A percentile compares a stretch with the other conserved stretches of the same genome.
Conservation (phyloP, 371 early-diverging fungal species). For the Mucor circinelloides region DNA sequence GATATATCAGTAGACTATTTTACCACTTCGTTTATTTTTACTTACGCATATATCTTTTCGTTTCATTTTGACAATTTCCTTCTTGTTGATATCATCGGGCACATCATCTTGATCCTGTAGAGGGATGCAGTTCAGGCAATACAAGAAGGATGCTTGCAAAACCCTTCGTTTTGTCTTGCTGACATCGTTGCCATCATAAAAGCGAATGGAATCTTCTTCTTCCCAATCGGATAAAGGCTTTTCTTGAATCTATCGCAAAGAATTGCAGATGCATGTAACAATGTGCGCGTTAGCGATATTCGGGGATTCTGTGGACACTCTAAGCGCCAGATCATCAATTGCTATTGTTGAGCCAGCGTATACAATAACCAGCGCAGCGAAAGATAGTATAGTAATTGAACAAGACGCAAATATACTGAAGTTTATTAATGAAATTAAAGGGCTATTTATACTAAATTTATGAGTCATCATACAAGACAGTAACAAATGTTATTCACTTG, state of each 20-base stretch:
- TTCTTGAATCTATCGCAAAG: too few relatives aligned
- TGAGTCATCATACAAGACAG: too few relatives aligned
- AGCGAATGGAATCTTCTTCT: conserved; percentile 7
- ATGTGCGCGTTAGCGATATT: conserved; percentile 14
- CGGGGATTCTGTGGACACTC: conserved; percentile 12
- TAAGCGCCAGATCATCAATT: too few relatives aligned
- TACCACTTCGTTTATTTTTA: conserved; percentile 8
- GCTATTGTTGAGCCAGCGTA: too few relatives aligned
- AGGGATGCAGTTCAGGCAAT: conserved; percentile 5
- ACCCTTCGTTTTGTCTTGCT: conserved; percentile 2
- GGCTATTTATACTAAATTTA: too few relatives aligned
- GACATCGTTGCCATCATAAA: conserved; percentile 7
- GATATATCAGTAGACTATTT: conserved; percentile 4
- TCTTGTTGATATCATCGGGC: conserved; percentile 5
- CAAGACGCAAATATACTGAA: too few relatives aligned
- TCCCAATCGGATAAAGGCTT: conserved; percentile 11
- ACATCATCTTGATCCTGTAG: conserved; percentile 5
- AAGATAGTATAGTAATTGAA: too few relatives aligned
- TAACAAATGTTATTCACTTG: too few relatives aligned
- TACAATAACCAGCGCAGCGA: too few relatives aligned
- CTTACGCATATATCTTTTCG: too few relatives aligned
- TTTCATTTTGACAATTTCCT: conserved; percentile 6
- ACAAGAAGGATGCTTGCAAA: conserved; percentile 6
- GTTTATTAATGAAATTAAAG: too few relatives aligned
- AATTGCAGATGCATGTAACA: conserved; percentile 4